Evolutionary conservation across 345 rosid genomes (phyloP).

Genomic region (Hirschfeldia incana): DNA sequence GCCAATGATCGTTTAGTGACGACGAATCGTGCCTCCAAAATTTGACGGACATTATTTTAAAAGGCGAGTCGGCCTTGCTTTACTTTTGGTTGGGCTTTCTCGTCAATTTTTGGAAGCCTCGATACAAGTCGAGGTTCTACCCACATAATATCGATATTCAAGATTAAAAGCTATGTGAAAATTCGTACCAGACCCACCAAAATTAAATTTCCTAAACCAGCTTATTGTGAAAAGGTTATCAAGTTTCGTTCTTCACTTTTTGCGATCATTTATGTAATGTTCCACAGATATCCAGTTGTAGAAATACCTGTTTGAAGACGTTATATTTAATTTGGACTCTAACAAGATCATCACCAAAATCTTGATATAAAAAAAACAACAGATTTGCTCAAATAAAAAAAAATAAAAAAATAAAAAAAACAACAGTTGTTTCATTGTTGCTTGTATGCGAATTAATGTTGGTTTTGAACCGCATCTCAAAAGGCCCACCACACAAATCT

Average conservation of each 20-base stretch:
- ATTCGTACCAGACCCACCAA: background rate
- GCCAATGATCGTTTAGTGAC: constrained; percentile 79
- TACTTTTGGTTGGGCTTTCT: constrained; percentile 47
- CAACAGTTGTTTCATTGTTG: too few relatives aligned
- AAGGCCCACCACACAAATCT: too few relatives aligned
- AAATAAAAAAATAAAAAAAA: too few relatives aligned
- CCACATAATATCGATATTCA: background rate
- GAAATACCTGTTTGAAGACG: too few relatives aligned
- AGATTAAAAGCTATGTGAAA: background rate
- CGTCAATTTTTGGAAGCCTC: constrained; percentile 10
- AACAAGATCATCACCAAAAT: too few relatives aligned
- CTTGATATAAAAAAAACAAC: too few relatives aligned
- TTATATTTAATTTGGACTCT: too few relatives aligned
- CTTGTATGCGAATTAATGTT: too few relatives aligned
- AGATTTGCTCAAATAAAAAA: too few relatives aligned
- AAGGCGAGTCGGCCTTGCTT: constrained; percentile 59
- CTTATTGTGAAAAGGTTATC: background rate
- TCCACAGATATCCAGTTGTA: too few relatives aligned
- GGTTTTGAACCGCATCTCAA: too few relatives aligned
- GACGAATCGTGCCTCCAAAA: constrained; percentile 79
- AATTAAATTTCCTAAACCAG: background rate
- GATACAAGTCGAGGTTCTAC: background rate
- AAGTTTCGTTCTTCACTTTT: background rate
- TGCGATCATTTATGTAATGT: background rate
- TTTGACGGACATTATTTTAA: constrained; percentile 29